Evolutionary conservation across 768 basidiomycete genomes (phyloP), one percentile per base, ranked within the genome.

Genomic region (Tricholoma bakamatsutake): DNA sequence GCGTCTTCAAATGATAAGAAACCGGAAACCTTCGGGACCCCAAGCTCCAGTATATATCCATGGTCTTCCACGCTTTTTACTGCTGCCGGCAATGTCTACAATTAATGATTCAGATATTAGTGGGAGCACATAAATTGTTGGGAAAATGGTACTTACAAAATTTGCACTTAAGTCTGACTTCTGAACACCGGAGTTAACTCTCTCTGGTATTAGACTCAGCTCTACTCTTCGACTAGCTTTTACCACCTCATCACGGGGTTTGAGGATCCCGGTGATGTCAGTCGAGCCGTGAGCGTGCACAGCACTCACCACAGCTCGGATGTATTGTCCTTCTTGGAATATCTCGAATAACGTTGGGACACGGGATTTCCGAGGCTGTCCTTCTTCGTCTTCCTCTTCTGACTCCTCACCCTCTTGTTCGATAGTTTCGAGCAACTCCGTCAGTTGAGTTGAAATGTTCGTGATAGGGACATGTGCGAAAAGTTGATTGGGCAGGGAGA

Each of bases 401-500:
- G 74, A 70, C 10, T 72, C 76, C 31, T 79, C 77, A 3, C 74
- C 78, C 27, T 75, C 75, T 46, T 80, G 78, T 33, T 83, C 83
- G 59, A 80, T 77, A 31, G 78, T 76, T 65, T 91, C 88, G 28
- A 98, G 77, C 17, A 80, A 74, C 28, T 70, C 62, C 7, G 93
- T 98, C 56, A 93, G 78, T 64, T 90, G 86, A 31, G 81, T 71
- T 12, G 93, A 90, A 56, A 98, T 80, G 69, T 94, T 87, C 39
- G 95, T 98, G 60, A 99, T 92, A 21, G 96, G 95, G 33, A 98
- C 79, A 71, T 99, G 93, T 8, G 83, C 97, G 61, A 90, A 81
- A 37, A 99, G 83, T 71, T 98, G 95, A 63, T 95, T 91, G 15
- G 97, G 96, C n/a, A 99, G 78, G 15, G 96, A 98, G 28, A 98